Base-by-base conservation (phyloP, 177 flowering plant genomes). In the Vitis hybrid region DNA sequence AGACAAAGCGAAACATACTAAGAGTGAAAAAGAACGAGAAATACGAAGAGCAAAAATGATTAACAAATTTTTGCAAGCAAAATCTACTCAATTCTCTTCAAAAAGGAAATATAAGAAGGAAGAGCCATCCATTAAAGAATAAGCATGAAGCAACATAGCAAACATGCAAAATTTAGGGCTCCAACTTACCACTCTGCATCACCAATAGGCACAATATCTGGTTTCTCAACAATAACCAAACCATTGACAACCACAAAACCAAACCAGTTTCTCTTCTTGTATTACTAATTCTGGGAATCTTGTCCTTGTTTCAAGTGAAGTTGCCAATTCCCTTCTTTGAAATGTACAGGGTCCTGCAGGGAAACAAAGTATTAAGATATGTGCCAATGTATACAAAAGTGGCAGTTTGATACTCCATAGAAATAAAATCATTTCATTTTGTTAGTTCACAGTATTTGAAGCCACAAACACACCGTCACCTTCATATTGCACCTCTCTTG, bases 221-320 rank as follows among this genome's bases (percentile, higher is more conserved):
- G 99, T 71, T 87, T 96, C 74, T 96, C 98, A 72, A 85, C 84
- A 74, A 96, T 91, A 61, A 74, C 85, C 70, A 96, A 85, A 69
- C 99, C 98, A 87, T 96, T 96, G 64, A 94, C 91, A 18, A 96
- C 98, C 2, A 96, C 99, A n/a, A 83, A 96, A 96, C 54, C 99
- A 94, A 68, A 96, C 99, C 60, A 97, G 84, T 80, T 96, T 96
- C 80, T 89, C 97, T 74, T 96, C 99, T 74, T 96, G 98, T 74
- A 93, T 84, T n/a, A 96, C 99, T 72, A 96, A 78, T 76, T 91
- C 99, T 23, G 98, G 98, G 76, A 96, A 96, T 72, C 91, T 85
- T 62, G 95, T 80, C 77, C 98, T 88, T 77, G 99, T 96, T 79
- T 96, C 99, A 66, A 88, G 75, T 73, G 99, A 95, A 74, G 99